A percentile compares a stretch with the other conserved stretches of the same genome.
phyloP scores from a whole-genome alignment of 228 moss, liverwort and hornwort genomes.

The Sphagnum fallax region DNA sequence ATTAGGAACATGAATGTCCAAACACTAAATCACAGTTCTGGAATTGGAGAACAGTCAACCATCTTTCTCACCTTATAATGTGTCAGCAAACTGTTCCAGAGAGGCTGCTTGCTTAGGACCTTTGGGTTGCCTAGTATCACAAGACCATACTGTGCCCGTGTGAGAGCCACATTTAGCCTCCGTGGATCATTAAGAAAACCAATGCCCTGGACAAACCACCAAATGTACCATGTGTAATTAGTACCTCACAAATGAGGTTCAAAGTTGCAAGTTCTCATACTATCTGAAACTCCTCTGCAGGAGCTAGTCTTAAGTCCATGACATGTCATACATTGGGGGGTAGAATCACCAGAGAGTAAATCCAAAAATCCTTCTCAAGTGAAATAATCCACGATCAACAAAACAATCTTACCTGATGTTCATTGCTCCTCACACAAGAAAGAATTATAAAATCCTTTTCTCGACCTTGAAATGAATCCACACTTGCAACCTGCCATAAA shows the following conservation, averaged over 20 bases:
- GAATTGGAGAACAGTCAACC: no score
- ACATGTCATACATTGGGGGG: no score
- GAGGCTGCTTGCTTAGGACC: conserved; percentile 62
- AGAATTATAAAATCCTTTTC: conserved; percentile 64
- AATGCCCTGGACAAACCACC: conserved; percentile 34
- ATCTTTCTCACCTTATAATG: conserved; percentile 46
- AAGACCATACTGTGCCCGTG: conserved; percentile 51
- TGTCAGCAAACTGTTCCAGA: conserved; percentile 59
- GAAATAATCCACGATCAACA: background rate
- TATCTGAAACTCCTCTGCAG: no score
- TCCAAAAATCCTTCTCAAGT: background rate
- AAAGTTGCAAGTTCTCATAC: no score
- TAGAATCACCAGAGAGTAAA: no score
- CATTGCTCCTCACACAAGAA: conserved; percentile 63
- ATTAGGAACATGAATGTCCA: background rate
- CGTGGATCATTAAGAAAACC: conserved; percentile 67
- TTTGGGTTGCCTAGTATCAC: conserved; percentile 62
- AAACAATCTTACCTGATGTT: conserved; percentile 40
- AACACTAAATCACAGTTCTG: no score
- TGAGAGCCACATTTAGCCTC: conserved; percentile 54
- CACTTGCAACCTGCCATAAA: conserved; percentile 49
- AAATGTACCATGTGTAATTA: background rate
- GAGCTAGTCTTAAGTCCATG: no score
- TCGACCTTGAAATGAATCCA: conserved; percentile 62
- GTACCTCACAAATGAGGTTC: background rate